Conservation (phyloP, 2,329 filamentous ascomycete genomes). For the Trichoderma breve region DNA sequence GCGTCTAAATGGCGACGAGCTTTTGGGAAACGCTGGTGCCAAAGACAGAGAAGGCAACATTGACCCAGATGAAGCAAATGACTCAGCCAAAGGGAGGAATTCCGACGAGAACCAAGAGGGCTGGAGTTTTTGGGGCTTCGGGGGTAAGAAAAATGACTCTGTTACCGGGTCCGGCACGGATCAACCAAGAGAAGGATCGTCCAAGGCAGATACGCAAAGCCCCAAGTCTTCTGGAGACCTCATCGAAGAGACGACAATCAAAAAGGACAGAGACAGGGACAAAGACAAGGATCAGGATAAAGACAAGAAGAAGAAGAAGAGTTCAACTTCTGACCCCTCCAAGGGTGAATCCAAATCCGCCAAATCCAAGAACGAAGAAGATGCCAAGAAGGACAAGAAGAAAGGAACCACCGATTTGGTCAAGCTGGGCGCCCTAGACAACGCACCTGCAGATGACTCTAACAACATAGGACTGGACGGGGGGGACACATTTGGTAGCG, state of each 20-base stretch:
- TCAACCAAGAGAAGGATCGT: neutral
- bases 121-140: conserved; percentile 31
- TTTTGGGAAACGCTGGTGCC: conserved; percentile 18
- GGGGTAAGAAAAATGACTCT: conserved; percentile 14
- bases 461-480: conserved; percentile 30
- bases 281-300: conserved; percentile 16
- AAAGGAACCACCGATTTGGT: conserved; percentile 39
- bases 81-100: conserved; percentile 23
- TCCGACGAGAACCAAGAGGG: conserved; percentile 27
- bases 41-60: neutral
- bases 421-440: conserved; percentile 34
- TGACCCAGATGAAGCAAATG: neutral
- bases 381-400: conserved; percentile 37
- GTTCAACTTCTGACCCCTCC: conserved; percentile 23
- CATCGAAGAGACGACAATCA: neutral
- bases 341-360: conserved; percentile 25
- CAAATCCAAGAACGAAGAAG: conserved; percentile 27
- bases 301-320: conserved; percentile 27
- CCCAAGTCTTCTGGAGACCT: neutral
- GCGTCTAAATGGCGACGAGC: conserved; percentile 22
- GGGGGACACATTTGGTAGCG: conserved; percentile 38
- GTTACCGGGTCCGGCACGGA: conserved; percentile 3
- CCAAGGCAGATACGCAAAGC: neutral
- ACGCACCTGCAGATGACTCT: conserved; percentile 29
- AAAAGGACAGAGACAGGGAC: conserved; percentile 9